phyloP scores from a whole-genome alignment of 1,284 basidiomycete species.

The Ustilago trichophora region DNA sequence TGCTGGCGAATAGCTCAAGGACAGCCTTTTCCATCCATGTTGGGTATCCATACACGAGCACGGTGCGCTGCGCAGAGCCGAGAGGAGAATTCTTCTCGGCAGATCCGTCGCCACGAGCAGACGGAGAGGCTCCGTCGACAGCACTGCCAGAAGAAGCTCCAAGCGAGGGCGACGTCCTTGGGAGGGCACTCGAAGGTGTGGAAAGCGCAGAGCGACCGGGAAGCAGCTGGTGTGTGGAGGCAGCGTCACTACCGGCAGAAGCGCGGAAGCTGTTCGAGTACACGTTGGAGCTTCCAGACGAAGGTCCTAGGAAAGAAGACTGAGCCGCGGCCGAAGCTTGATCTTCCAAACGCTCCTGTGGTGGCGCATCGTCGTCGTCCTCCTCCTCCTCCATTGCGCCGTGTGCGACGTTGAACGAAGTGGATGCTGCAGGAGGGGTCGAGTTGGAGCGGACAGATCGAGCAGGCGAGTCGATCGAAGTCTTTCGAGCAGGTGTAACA shows the following conservation, averaged over 20 bases:
- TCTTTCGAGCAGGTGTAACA: constrained; percentile 30
- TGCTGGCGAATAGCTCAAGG: constrained; percentile 48
- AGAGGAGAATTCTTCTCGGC: constrained; percentile 22
- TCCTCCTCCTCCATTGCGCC: constrained; percentile 41
- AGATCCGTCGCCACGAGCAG: neutral
- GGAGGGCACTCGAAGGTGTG: constrained; percentile 8
- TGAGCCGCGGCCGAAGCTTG: constrained; percentile 21
- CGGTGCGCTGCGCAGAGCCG: constrained; percentile 42
- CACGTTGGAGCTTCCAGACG: constrained; percentile 3
- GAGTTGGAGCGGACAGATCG: constrained; percentile 34
- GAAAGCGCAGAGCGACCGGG: constrained; percentile 16
- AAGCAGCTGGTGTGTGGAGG: constrained; percentile 7
- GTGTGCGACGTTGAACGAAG: constrained; percentile 15
- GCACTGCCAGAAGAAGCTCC: neutral
- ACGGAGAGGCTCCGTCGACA: neutral
- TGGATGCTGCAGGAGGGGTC: constrained; percentile 33
- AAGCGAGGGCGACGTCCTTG: constrained; percentile 18
- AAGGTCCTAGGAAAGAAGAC: constrained; percentile 16
- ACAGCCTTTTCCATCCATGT: constrained; percentile 48
- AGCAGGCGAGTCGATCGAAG: constrained; percentile 25
- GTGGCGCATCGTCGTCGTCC: constrained; percentile 46
- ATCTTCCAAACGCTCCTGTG: constrained; percentile 45
- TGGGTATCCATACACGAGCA: constrained; percentile 53
- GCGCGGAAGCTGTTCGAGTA: constrained; percentile 11
- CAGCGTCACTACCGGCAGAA: constrained; percentile 2